A percentile compares a stretch with the other conserved stretches of the same genome.
Evolutionary conservation across 2,329 filamentous ascomycete genomes (phyloP).

Genomic region (Furcasterigmium sp.): DNA sequence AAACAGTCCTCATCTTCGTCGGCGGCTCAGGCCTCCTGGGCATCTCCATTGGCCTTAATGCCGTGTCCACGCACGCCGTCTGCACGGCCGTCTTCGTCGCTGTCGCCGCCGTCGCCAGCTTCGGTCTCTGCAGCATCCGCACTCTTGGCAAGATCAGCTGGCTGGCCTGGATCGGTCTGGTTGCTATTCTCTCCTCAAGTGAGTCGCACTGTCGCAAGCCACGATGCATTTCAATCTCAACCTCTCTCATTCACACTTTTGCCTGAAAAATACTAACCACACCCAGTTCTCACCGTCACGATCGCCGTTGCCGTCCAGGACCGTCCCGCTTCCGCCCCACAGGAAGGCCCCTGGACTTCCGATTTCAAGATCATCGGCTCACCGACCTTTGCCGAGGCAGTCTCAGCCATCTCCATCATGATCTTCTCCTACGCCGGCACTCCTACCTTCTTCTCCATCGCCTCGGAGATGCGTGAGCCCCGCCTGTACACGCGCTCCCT

Average conservation of each 20-base stretch:
- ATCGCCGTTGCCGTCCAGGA: slow-evolving; percentile 23
- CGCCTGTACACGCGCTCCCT: slow-evolving; percentile 19
- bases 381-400: slow-evolving; percentile 22
- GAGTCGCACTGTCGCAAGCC: slow-evolving; percentile 5
- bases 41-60: slow-evolving; percentile 32
- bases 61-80: slow-evolving; percentile 28
- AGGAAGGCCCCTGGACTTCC: slow-evolving; percentile 13
- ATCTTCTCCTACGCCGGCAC: slow-evolving; percentile 32
- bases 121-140: slow-evolving; percentile 23
- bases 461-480: slow-evolving; percentile 26
- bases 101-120: slow-evolving; percentile 21
- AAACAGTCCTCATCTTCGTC: slow-evolving; percentile 18
- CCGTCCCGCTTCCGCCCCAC: slow-evolving; percentile 16
- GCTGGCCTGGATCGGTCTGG: slow-evolving; percentile 23
- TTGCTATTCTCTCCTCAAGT: slow-evolving; percentile 17
- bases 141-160: slow-evolving; percentile 25
- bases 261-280: no score
- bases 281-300: slow-evolving; percentile 18
- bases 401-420: slow-evolving; percentile 22
- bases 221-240: not conserved
- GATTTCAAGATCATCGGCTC: slow-evolving; percentile 21
- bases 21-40: slow-evolving; percentile 34
- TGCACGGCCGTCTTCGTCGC: slow-evolving; percentile 35
- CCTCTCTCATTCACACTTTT: no score
- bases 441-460: slow-evolving; percentile 25